Conservation (phyloP, 768 basidiomycete genomes). For the Chalciporus chontae region DNA sequence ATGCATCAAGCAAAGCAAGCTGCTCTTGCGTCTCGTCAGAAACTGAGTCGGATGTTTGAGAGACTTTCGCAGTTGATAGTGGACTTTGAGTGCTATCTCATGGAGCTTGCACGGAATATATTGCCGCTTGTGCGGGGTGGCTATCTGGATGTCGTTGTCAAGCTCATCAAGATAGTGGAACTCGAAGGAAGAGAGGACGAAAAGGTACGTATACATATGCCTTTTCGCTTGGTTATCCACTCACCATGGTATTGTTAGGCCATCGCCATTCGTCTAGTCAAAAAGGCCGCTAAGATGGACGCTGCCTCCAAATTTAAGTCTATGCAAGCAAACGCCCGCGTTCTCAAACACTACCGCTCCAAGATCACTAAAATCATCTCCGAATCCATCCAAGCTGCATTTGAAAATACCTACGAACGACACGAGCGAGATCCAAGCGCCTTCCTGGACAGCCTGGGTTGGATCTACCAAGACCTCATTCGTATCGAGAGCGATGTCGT, state of each 20-base stretch:
- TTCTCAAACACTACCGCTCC: conserved; percentile 93
- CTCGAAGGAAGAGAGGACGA: conserved; percentile 92
- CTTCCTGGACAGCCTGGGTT: conserved; percentile 77
- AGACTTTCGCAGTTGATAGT: conserved; percentile 75
- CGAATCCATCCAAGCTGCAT: conserved; percentile 68
- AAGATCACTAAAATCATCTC: conserved; percentile 81
- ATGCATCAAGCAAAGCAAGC: conserved; percentile 91
- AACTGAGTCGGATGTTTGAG: conserved; percentile 78
- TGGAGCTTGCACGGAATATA: conserved; percentile 73
- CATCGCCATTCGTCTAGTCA: conserved; percentile 89
- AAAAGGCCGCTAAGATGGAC: conserved; percentile 89
- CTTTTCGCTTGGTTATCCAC: not conserved
- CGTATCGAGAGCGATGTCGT: conserved; percentile 89
- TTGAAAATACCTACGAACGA: conserved; percentile 62
- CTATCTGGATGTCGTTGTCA: conserved; percentile 82
- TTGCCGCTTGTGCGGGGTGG: conserved; percentile 77
- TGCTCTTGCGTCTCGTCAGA: conserved; percentile 60
- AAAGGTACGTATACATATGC: conserved; percentile 53
- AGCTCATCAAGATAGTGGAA: conserved; percentile 90
- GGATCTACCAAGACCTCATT: conserved; percentile 94
- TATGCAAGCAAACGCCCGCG: conserved; percentile 87
- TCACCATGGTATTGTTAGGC: conserved; percentile 49
- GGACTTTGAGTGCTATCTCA: conserved; percentile 82
- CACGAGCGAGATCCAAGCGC: conserved; percentile 60
- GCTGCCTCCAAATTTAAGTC: conserved; percentile 92